Conservation (phyloP, 148 eudicot species). For the Rhododendron henanense region DNA sequence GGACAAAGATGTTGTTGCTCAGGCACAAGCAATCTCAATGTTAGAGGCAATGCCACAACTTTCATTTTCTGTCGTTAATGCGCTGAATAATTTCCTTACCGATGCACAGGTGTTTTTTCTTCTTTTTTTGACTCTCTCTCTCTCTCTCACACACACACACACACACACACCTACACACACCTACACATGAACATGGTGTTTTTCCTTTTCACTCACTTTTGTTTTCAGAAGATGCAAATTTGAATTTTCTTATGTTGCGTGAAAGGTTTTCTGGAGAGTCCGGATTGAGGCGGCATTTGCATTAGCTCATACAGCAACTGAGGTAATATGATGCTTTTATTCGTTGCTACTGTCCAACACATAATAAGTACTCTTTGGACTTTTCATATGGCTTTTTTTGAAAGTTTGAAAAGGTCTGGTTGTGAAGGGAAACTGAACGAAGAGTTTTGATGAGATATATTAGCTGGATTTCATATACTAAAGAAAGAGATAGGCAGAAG, state of each 20-base stretch:
- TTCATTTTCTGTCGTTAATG: conserved; percentile 68
- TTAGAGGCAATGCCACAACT: conserved; percentile 64
- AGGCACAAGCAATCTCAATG: conserved; percentile 76
- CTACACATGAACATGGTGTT: not conserved
- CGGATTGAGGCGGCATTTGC: conserved; percentile 95
- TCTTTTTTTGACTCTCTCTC: not conserved
- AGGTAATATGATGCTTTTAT: conserved; percentile 47
- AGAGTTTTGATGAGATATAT: not conserved
- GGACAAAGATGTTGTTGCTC: conserved; percentile 99
- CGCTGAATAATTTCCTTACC: conserved; percentile 60
- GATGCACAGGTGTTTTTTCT: conserved; percentile 61
- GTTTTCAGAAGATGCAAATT: not conserved
- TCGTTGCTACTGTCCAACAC: not conserved
- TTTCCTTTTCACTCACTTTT: not conserved
- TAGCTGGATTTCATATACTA: not conserved
- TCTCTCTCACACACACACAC: not conserved
- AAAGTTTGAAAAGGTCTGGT: not conserved
- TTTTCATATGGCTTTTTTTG: not conserved
- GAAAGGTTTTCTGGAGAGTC: conserved; percentile 89
- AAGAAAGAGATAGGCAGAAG: not conserved
- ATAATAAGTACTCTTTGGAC: not conserved
- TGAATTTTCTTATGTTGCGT: conserved; percentile 4
- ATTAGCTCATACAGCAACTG: conserved; percentile 72
- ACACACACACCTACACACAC: not conserved
- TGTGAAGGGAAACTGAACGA: not conserved